Evolutionary conservation across 805 yeast species (phyloP).

Genomic region (Saturnispora hagleri): DNA sequence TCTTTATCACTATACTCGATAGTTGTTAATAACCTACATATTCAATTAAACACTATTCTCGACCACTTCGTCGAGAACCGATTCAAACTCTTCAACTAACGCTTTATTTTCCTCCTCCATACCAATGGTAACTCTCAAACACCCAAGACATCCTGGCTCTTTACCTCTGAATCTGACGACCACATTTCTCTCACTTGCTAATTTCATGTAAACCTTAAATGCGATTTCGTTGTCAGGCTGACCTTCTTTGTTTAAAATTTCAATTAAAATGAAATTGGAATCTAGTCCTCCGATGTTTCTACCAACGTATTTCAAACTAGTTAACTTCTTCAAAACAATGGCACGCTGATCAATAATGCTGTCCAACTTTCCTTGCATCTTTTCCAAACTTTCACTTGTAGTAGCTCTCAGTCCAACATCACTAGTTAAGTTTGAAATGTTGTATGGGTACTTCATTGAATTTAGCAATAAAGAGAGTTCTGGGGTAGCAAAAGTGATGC

Average conservation of each 20-base stretch:
- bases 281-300: constrained; percentile 73
- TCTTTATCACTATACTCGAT: no score
- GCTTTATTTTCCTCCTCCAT: constrained; percentile 62
- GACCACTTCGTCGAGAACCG: constrained; percentile 15
- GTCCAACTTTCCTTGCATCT: constrained; percentile 48
- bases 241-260: constrained; percentile 54
- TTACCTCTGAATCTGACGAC: constrained; percentile 89
- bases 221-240: constrained; percentile 65
- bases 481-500: constrained; percentile 60
- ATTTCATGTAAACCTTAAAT: constrained; percentile 46
- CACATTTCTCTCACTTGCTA: constrained; percentile 67
- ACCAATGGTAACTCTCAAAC: constrained; percentile 81
- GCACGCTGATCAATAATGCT: constrained; percentile 47
- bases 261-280: constrained; percentile 75
- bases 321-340: constrained; percentile 43
- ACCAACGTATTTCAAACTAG: constrained; percentile 55
- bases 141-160: constrained; percentile 85
- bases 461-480: constrained; percentile 63
- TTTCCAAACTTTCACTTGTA: constrained; percentile 40
- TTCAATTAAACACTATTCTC: background rate
- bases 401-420: constrained; percentile 70
- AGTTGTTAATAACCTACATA: background rate
- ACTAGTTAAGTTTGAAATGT: constrained; percentile 75
- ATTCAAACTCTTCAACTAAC: constrained; percentile 33
- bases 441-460: constrained; percentile 93